Evolutionary conservation across 352 stramenopile species (phyloP).

Genomic region (Globisporangium parvum): DNA sequence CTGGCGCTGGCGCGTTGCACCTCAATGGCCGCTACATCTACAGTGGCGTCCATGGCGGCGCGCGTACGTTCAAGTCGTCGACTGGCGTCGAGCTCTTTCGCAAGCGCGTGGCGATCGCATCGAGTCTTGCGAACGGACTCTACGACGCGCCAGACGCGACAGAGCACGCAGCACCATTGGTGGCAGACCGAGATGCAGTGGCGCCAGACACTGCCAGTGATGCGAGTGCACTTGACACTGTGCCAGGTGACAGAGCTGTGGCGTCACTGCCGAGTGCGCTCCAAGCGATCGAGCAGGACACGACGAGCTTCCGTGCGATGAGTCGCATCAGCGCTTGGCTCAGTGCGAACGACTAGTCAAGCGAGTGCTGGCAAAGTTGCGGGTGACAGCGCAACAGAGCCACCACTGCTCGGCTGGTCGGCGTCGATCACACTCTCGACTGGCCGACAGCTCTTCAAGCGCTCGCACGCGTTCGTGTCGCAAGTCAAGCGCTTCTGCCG

Average conservation of each 20-base stretch:
- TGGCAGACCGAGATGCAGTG: constrained; percentile 1
- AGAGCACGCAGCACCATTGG: neutral
- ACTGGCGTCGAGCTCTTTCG: constrained; percentile 68
- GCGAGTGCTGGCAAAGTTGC: neutral
- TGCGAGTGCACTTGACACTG: neutral
- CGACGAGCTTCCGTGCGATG: constrained; percentile 54
- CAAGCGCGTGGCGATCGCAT: constrained; percentile 43
- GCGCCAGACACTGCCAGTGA: neutral
- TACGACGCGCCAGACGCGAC: constrained; percentile 12
- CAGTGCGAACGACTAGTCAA: constrained; percentile 29
- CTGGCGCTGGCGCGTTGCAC: constrained; percentile 38
- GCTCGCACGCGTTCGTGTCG: constrained; percentile 62
- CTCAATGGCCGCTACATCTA: constrained; percentile 67
- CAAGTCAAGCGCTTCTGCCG: constrained; percentile 71
- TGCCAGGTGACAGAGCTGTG: neutral
- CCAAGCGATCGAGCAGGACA: constrained; percentile 30
- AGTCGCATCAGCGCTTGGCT: constrained; percentile 58
- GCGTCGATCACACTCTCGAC: constrained; percentile 64
- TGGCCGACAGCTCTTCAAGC: constrained; percentile 56
- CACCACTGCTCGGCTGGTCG: constrained; percentile 49
- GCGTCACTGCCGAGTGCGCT: constrained; percentile 28
- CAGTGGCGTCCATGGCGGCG: constrained; percentile 43
- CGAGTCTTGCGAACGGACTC: constrained; percentile 38
- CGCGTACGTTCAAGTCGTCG: constrained; percentile 54
- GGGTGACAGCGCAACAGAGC: constrained; percentile 10